These are phyloP conservation scores for Diplosphaera chodatii DNA, from an alignment of 139 green algal genomes.

Conservation along the genomic window DNA sequence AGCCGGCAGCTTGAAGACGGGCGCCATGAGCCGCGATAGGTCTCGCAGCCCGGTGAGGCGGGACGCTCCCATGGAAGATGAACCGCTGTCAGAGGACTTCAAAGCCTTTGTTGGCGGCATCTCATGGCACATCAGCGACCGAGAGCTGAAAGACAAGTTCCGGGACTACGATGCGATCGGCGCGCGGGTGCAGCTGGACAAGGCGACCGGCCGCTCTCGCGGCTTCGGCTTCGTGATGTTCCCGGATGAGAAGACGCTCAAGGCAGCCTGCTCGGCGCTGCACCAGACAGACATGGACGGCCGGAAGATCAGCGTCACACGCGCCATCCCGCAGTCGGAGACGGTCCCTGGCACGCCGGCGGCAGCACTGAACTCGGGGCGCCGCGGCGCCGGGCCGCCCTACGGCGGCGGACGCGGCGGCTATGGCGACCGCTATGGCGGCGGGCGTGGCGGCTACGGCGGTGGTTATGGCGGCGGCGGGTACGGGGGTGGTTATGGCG, in stretches of 20 bases:
- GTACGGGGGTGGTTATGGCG: too few relatives aligned
- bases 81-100: constrained; percentile 13
- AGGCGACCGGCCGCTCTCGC: constrained; percentile 50
- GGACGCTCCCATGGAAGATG: constrained; percentile 1
- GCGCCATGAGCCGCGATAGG: constrained; percentile 3
- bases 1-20: too few relatives aligned
- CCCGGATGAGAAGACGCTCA: constrained; percentile 36
- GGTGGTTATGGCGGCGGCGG: constrained; percentile 9
- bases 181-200: constrained; percentile 55
- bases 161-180: constrained; percentile 28
- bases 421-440: constrained; percentile 3
- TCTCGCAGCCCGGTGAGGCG: constrained; percentile 6
- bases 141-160: constrained; percentile 47
- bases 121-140: constrained; percentile 47
- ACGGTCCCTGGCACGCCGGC: constrained; percentile 63
- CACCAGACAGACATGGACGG: constrained; percentile 71
- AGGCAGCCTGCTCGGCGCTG: constrained; percentile 59
- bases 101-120: constrained; percentile 65
- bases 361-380: constrained; percentile 35
- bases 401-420: background rate
- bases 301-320: constrained; percentile 62
- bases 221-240: constrained; percentile 87
- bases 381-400: background rate
- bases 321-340: constrained; percentile 62
- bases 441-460: background rate